A percentile compares a stretch with the other conserved stretches of the same genome.
Conservation (phyloP, 352 stramenopile species). For the Globisporangium middletonii region DNA sequence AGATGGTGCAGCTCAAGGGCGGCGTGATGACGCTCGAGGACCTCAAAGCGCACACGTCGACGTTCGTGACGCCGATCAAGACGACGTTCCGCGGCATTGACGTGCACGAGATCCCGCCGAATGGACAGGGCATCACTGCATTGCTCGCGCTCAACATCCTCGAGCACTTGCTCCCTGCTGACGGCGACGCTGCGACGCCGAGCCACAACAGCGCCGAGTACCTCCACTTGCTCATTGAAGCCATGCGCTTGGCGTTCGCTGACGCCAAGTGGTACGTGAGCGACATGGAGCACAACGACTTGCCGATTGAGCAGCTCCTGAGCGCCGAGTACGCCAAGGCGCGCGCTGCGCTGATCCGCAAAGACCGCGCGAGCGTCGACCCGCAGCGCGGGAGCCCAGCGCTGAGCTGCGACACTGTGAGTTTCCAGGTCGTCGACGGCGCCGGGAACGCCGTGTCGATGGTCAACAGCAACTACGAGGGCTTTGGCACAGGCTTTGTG, state of each 20-base stretch:
- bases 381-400: conserved; percentile 48
- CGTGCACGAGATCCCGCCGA: conserved; percentile 94
- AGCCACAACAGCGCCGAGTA: conserved; percentile 58
- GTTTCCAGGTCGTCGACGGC: conserved; percentile 95
- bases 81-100: conserved; percentile 80
- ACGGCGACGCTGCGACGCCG: conserved; percentile 19
- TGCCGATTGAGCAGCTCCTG: conserved; percentile 73
- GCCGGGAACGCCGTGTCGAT: conserved; percentile 95
- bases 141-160: conserved; percentile 94
- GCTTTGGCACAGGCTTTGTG: conserved; percentile 95
- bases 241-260: conserved; percentile 91
- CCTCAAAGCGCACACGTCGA: conserved; percentile 77
- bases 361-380: conserved; percentile 41
- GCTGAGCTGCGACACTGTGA: conserved; percentile 89
- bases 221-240: conserved; percentile 90
- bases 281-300: conserved; percentile 60
- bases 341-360: conserved; percentile 38
- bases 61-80: conserved; percentile 90
- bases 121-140: conserved; percentile 95
- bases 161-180: conserved; percentile 37
- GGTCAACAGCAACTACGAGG: conserved; percentile 98
- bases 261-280: conserved; percentile 86
- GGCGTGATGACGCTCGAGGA: conserved; percentile 83
- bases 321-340: conserved; percentile 65
- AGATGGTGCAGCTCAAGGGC: conserved; percentile 54